Percentiles rank a stretch among this genome's conserved stretches.
These are phyloP conservation scores for Kurtzmaniella cleridarum DNA, from an alignment of 805 yeast species.

Conservation along the genomic window DNA sequence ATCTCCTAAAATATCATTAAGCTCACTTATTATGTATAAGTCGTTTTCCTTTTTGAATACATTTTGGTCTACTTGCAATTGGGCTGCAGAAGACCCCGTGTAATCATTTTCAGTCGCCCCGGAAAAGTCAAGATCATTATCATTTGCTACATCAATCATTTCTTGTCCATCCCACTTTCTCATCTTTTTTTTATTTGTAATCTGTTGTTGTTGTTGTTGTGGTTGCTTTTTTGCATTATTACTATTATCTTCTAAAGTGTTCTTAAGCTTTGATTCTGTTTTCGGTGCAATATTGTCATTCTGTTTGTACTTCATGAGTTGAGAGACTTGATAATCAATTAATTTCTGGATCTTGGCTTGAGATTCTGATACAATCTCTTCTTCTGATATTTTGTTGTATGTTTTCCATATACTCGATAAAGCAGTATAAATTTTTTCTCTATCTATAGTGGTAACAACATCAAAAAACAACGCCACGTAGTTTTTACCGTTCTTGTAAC, in stretches of 20 bases:
- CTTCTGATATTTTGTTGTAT: slow-evolving; percentile 21
- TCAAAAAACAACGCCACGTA: slow-evolving; percentile 37
- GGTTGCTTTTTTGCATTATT: slow-evolving; percentile 8
- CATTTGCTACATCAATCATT: slow-evolving; percentile 21
- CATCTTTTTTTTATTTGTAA: slow-evolving; percentile 27
- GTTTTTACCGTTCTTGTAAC: slow-evolving; percentile 18
- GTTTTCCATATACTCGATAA: slow-evolving; percentile 30
- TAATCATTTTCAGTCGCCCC: slow-evolving; percentile 6
- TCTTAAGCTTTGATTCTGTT: background rate
- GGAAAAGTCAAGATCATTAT: slow-evolving; percentile 29
- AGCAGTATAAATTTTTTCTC: slow-evolving; percentile 29
- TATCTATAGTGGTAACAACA: slow-evolving; percentile 32
- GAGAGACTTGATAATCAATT: slow-evolving; percentile 34
- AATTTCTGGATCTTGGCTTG: slow-evolving; percentile 23
- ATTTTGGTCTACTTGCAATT: slow-evolving; percentile 19
- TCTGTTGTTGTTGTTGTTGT: slow-evolving; percentile 4
- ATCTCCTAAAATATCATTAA: slow-evolving; percentile 32
- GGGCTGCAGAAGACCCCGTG: slow-evolving; percentile 3
- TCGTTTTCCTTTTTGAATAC: slow-evolving; percentile 35
- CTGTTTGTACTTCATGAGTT: slow-evolving; percentile 27
- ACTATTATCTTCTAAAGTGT: slow-evolving; percentile 4
- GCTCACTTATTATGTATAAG: slow-evolving; percentile 35
- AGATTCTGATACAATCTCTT: slow-evolving; percentile 12
- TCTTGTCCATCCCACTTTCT: slow-evolving; percentile 40
- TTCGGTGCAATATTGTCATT: slow-evolving; percentile 5